phyloP scores from a whole-genome alignment of 306 rosid species.

The Elaeagnus macrophylla region DNA sequence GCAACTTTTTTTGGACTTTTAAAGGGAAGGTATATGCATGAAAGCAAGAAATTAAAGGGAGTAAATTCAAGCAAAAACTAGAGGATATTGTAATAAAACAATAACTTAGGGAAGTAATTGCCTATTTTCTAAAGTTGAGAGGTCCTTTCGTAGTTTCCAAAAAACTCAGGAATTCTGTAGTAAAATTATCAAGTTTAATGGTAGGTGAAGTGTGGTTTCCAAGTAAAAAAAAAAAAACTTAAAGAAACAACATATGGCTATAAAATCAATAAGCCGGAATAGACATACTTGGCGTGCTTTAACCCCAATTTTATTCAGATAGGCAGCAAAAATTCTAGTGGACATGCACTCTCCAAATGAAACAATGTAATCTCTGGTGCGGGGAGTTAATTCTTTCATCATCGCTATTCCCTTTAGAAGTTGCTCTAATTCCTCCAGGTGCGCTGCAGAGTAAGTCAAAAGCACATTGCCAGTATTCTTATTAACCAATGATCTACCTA shows the following conservation, averaged over 20 bases:
- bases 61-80: too few relatives aligned
- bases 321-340: conserved; percentile 61
- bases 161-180: too few relatives aligned
- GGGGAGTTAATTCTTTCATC: conserved; percentile 59
- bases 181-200: too few relatives aligned
- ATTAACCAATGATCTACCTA: not conserved
- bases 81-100: too few relatives aligned
- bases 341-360: conserved; percentile 74
- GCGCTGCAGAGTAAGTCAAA: conserved; percentile 25
- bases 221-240: not conserved
- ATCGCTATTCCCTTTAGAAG: conserved; percentile 62
- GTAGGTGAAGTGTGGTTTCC: not conserved
- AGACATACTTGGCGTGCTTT: conserved; percentile 56
- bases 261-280: not conserved
- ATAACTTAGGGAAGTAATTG: too few relatives aligned
- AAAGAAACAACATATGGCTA: not conserved
- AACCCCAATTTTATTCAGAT: conserved; percentile 44
- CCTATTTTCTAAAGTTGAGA: too few relatives aligned
- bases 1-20: too few relatives aligned
- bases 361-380: not conserved
- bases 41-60: too few relatives aligned
- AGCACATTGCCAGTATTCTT: conserved; percentile 4
- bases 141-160: too few relatives aligned
- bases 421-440: conserved; percentile 54
- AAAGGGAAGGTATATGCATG: too few relatives aligned